Evolutionary conservation across 208 protist genomes (phyloP).

Genomic region (Leishmania guyanensis): DNA sequence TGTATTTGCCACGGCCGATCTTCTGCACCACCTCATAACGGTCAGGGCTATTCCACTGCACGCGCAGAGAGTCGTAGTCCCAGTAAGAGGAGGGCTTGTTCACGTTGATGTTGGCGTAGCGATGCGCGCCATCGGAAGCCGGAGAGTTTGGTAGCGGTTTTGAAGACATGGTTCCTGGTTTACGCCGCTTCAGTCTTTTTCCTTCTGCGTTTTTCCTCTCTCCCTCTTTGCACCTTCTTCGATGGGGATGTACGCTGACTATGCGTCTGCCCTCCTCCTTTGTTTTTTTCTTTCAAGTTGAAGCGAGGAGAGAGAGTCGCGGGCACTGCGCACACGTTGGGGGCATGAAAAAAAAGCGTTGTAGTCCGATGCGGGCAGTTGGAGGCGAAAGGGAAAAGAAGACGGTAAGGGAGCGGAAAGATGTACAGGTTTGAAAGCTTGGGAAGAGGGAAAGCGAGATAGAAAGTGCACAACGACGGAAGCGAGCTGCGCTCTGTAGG

Average conservation of each 20-base stretch:
- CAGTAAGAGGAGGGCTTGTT: constrained; percentile 94
- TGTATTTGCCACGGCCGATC: constrained; percentile 99
- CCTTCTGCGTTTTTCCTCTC: neutral
- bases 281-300: too few species aligned
- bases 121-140: constrained; percentile 57
- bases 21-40: constrained; percentile 97
- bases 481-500: neutral
- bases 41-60: constrained; percentile 95
- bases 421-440: neutral
- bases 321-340: neutral
- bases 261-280: neutral
- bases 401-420: neutral
- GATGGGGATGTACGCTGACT: neutral
- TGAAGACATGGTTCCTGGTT: constrained; percentile 31
- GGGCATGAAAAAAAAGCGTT: neutral
- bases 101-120: constrained; percentile 80
- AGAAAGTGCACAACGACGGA: neutral
- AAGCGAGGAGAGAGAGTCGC: neutral
- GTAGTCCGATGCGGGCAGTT: neutral
- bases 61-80: constrained; percentile 93
- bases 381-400: neutral
- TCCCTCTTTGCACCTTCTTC: neutral
- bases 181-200: neutral
- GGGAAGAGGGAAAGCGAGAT: neutral
- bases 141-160: constrained; percentile 26